These are phyloP conservation scores for Dothistroma pini DNA, from an alignment of 2,329 filamentous ascomycete species.

Conservation along the genomic window DNA sequence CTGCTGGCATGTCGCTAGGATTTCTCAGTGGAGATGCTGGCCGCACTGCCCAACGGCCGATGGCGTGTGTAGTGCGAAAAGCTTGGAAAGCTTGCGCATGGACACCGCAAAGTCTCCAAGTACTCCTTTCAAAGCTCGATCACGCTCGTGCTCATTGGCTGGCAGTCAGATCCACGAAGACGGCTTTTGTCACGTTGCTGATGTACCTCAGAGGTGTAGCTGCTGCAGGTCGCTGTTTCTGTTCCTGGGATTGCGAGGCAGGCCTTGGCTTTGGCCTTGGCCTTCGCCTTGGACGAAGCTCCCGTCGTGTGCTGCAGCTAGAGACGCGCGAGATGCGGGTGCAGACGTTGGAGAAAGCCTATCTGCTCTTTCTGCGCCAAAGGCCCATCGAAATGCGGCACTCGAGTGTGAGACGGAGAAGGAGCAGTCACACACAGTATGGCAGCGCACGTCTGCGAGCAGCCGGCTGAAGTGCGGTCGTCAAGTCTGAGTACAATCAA, in stretches of 20 bases:
- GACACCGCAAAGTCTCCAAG: conserved; percentile 4
- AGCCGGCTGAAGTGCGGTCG: neutral
- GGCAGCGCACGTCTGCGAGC: neutral
- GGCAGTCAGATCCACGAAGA: neutral
- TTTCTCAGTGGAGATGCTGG: neutral
- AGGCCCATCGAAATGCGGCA: neutral
- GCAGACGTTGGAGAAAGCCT: neutral
- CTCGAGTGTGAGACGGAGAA: neutral
- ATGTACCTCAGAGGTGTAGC: conserved; percentile 3
- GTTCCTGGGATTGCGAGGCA: neutral
- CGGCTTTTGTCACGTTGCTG: conserved; percentile 3
- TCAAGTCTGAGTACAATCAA: neutral
- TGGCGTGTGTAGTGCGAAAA: conserved; percentile 9
- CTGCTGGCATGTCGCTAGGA: neutral
- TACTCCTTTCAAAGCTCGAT: conserved; percentile 3
- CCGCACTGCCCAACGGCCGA: conserved; percentile 4
- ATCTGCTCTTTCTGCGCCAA: neutral
- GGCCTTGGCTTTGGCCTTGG: too few relatives aligned
- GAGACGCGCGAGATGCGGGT: neutral
- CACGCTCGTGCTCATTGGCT: neutral
- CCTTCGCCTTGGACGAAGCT: conserved; percentile 6
- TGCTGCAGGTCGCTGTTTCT: conserved; percentile 7
- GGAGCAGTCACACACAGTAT: neutral
- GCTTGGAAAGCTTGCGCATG: conserved; percentile 15
- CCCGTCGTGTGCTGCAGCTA: neutral